Evolutionary conservation across 2,329 filamentous ascomycete genomes (phyloP).

Genomic region (Nemania sp.): DNA sequence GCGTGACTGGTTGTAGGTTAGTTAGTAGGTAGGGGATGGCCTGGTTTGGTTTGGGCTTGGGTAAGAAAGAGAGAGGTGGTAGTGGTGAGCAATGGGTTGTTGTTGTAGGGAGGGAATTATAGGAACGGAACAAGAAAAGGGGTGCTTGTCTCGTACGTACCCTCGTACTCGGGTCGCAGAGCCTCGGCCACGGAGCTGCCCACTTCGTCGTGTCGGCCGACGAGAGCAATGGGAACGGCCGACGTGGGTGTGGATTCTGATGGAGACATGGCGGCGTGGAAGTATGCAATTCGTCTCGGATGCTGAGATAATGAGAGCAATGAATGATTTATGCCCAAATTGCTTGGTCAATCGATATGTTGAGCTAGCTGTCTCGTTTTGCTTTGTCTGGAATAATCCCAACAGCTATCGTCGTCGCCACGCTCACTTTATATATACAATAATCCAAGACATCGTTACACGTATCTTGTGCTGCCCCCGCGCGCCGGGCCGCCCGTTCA

Average conservation of each 20-base stretch:
- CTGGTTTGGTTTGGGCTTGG: neutral
- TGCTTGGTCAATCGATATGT: no score
- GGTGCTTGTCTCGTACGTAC: constrained; percentile 14
- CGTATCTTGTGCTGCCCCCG: no score
- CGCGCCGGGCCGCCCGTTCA: neutral
- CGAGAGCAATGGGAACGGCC: constrained; percentile 22
- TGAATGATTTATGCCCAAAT: no score
- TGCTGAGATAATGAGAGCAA: neutral
- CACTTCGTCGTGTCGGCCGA: constrained; percentile 26
- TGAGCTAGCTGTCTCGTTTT: no score
- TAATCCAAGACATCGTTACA: no score
- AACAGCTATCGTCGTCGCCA: no score
- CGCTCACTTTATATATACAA: no score
- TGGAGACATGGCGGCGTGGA: neutral
- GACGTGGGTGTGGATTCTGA: constrained; percentile 13
- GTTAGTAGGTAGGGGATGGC: neutral
- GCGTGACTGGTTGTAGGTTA: constrained; percentile 17
- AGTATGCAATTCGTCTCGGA: neutral
- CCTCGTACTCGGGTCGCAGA: constrained; percentile 25
- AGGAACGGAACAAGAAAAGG: neutral
- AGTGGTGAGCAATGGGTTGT: neutral
- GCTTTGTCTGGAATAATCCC: no score
- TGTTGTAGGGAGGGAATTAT: neutral
- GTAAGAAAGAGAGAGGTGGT: neutral
- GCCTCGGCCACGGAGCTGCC: constrained; percentile 16